Evolutionary conservation across 2,329 filamentous ascomycete genomes (phyloP).

Genomic region (Tolypocladium cylindrosporum): DNA sequence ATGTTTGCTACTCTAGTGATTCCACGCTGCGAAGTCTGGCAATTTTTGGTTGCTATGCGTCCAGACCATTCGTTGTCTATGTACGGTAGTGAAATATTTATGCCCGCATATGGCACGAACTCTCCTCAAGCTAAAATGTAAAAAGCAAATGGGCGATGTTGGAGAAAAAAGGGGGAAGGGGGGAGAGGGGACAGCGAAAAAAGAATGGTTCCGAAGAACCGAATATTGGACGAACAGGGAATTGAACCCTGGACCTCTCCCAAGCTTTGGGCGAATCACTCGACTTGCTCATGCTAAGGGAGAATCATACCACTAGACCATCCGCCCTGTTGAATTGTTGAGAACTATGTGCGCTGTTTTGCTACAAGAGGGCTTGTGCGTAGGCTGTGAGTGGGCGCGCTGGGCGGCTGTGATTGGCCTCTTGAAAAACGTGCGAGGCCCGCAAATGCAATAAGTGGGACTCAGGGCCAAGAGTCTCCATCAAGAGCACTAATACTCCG

Average conservation of each 20-base stretch:
- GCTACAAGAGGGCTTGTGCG: not conserved
- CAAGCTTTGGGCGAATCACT: not conserved
- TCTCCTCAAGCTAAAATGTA: too few species aligned
- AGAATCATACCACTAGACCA: conserved; percentile 2
- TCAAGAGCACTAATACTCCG: too few species aligned
- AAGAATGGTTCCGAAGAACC: not conserved
- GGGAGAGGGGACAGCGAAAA: not conserved
- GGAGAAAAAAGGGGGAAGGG: too few species aligned
- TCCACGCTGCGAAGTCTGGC: too few species aligned
- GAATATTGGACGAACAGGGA: conserved; percentile 4
- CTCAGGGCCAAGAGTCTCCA: too few species aligned
- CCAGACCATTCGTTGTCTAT: not conserved
- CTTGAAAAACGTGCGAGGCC: too few species aligned
- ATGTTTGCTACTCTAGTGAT: too few species aligned
- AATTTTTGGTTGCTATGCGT: not conserved
- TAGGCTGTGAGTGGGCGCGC: not conserved
- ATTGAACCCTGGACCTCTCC: conserved; percentile 5
- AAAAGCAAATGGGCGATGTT: too few species aligned
- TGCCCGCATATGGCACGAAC: too few species aligned
- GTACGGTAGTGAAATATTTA: not conserved
- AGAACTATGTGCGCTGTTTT: not conserved
- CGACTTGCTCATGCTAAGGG: not conserved
- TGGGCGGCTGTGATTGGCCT: not conserved
- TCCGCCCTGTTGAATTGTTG: not conserved
- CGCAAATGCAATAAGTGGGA: not conserved